These are phyloP conservation scores for Claviceps paspali DNA, from an alignment of 2,329 filamentous ascomycete species.

Conservation along the genomic window DNA sequence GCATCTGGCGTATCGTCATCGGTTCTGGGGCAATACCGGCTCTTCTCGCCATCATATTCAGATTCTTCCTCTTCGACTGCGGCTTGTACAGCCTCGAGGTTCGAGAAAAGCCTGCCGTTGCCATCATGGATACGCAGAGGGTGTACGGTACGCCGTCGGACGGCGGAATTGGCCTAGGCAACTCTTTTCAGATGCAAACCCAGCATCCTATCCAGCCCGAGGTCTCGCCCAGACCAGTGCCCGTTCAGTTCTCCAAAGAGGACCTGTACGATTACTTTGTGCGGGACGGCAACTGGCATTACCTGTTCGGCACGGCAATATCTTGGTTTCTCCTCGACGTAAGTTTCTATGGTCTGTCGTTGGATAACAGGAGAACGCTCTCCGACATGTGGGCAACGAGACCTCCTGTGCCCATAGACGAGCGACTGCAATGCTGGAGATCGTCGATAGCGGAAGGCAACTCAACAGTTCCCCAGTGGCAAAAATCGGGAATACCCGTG, in stretches of 20 bases:
- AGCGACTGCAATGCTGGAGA: constrained; percentile 30
- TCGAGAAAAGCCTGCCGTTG: constrained; percentile 42
- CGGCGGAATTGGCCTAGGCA: constrained; percentile 5
- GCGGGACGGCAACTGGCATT: constrained; percentile 21
- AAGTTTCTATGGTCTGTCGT: constrained; percentile 36
- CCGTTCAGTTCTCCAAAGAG: constrained; percentile 31
- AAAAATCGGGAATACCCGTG: constrained; percentile 22
- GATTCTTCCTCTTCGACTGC: constrained; percentile 51
- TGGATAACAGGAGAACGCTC: constrained; percentile 26
- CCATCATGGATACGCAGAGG: constrained; percentile 42
- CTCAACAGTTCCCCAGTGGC: constrained; percentile 29
- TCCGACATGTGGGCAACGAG: constrained; percentile 24
- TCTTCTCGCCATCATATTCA: constrained; percentile 47
- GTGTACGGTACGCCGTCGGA: constrained; percentile 32
- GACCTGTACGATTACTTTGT: constrained; percentile 37
- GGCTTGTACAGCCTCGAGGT: constrained; percentile 52
- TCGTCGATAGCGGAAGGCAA: constrained; percentile 26
- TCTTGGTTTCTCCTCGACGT: constrained; percentile 40
- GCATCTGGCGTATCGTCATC: constrained; percentile 52
- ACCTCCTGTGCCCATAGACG: constrained; percentile 17
- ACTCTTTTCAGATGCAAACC: constrained; percentile 10
- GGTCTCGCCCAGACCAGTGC: constrained; percentile 22
- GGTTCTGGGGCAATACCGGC: constrained; percentile 50
- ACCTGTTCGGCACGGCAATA: constrained; percentile 26
- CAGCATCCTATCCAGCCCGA: constrained; percentile 15